Conservation (phyloP, 2,329 filamentous ascomycete genomes). For the Septoria petroselini region DNA sequence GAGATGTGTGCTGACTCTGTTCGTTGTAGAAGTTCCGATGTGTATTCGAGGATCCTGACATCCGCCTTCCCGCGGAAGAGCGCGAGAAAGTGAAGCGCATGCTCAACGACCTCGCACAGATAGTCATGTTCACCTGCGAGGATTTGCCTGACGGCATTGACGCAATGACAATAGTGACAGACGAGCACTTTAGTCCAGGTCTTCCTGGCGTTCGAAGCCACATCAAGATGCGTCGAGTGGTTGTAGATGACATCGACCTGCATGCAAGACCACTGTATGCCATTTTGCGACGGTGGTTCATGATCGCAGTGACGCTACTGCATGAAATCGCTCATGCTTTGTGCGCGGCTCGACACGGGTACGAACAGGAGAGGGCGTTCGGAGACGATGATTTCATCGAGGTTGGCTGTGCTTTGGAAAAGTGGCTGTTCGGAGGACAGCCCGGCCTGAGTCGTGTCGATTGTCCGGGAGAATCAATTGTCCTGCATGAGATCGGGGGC, state of each 20-base stretch:
- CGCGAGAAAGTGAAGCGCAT: background rate
- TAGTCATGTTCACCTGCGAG: background rate
- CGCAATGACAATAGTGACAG: background rate
- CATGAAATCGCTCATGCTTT: constrained; percentile 15
- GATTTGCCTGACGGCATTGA: background rate
- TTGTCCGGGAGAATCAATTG: background rate
- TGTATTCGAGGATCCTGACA: too few relatives aligned
- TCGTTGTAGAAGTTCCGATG: too few relatives aligned
- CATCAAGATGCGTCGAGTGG: background rate
- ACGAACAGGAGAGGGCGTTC: background rate
- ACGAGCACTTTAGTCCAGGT: background rate
- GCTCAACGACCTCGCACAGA: background rate
- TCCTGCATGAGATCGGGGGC: background rate
- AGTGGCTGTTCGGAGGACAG: constrained; percentile 9
- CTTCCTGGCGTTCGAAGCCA: background rate
- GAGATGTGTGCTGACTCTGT: too few relatives aligned
- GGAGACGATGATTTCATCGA: constrained; percentile 11
- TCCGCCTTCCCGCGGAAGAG: too few relatives aligned
- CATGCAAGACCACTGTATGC: background rate
- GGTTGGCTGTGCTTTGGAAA: constrained; percentile 8
- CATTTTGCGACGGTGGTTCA: constrained; percentile 4
- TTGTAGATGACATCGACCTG: background rate
- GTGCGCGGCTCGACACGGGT: background rate
- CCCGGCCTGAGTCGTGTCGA: background rate
- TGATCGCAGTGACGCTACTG: constrained; percentile 2